Conservation (phyloP, 2,329 filamentous ascomycete species). For the Aspergillus sojae region DNA sequence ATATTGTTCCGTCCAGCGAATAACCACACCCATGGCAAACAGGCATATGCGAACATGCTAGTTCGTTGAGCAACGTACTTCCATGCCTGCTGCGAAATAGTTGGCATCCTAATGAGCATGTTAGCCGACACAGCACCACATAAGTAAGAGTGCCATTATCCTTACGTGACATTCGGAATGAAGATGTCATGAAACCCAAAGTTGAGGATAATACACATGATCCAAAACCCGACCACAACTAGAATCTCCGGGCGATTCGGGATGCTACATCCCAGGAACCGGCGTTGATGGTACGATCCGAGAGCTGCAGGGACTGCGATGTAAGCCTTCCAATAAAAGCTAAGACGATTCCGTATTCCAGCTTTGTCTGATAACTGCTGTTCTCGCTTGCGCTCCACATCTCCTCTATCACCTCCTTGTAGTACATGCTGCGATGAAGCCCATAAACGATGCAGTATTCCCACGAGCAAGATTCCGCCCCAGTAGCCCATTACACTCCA, state of each 20-base stretch:
- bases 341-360: background rate
- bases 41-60: conserved; percentile 63
- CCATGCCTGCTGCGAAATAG: conserved; percentile 24
- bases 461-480: conserved; percentile 14
- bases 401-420: background rate
- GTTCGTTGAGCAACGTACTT: conserved; percentile 64
- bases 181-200: conserved; percentile 22
- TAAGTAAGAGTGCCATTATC: background rate
- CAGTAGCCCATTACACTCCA: conserved; percentile 22
- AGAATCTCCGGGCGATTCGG: conserved; percentile 15
- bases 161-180: conserved; percentile 14
- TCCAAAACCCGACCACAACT: conserved; percentile 18
- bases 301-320: conserved; percentile 1
- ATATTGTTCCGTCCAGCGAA: conserved; percentile 67
- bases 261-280: conserved; percentile 15
- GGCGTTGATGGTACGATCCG: conserved; percentile 13
- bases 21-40: conserved; percentile 63
- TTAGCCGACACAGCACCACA: background rate
- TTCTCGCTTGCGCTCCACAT: background rate
- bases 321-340: background rate
- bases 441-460: conserved; percentile 9
- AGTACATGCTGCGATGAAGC: background rate
- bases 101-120: background rate
- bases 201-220: conserved; percentile 14
- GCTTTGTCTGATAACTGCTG: background rate